Base-by-base conservation (phyloP, 306 rosid species). In the Castanea crenata region DNA sequence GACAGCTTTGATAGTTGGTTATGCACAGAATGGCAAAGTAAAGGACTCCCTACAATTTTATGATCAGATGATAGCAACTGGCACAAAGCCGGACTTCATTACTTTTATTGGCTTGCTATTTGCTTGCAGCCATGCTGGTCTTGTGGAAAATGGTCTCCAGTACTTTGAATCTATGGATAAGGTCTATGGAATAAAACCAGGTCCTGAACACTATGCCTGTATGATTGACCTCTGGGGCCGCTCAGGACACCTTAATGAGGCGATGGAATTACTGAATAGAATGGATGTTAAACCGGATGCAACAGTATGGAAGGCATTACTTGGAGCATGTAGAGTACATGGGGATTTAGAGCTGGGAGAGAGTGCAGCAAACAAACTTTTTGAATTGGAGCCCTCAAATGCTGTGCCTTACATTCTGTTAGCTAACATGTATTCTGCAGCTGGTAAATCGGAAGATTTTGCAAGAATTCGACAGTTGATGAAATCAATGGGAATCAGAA, bases 91-190 rank as follows among this genome's bases (percentile, higher is more conserved):
- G 3, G 97, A 94, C 79, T 88, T 87, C 82, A 87, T 94, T 76
- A 92, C 97, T 21, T 94, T 94, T 70, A 89, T 92, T 57, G 98
- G 98, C 65, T 86, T 94, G 68, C 74, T 94, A 77, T 94, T 94
- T 89, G 98, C 97, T 80, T 94, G 96, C 61, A 94, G 98, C 89
- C 98, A 92, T 82, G 92, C 94, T 69, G 97, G 98, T 80, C 93
- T 91, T 55, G 87, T 88, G 78, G 87, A 88, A 20, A 86, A 86
- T 52, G 98, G 93, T 1, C 85, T 76, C 27, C 34, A 46, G 58
- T 89, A 84, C 74, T 94, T 94, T 55, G 88, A 86, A 65, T 92
- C 88, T 27, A 94, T 94, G 98, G 75, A 76, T 4, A 75, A 85
- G 58, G 81, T 86, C 78, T 90, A 89, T 63, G 93, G 97, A 78